phyloP scores from a whole-genome alignment of 176 grass and related monocot species.

The Lolium rigidum region DNA sequence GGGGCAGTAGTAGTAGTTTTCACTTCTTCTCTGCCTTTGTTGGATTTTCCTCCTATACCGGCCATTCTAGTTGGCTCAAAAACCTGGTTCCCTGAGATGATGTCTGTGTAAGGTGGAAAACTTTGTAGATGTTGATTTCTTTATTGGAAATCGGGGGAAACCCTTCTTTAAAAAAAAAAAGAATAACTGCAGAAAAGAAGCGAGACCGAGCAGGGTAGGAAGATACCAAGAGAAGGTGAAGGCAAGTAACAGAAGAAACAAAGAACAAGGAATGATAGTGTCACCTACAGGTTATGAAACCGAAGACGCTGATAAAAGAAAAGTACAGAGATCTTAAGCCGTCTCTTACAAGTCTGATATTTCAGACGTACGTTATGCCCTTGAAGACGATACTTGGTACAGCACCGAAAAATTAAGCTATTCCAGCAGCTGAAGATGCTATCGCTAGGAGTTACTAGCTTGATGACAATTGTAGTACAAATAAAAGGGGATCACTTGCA shows the following conservation, averaged over 20 bases:
- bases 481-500: neutral
- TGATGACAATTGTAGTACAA: neutral
- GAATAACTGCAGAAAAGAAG: neutral
- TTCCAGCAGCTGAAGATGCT: constrained; percentile 12
- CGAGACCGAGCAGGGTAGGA: neutral
- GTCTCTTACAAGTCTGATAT: neutral
- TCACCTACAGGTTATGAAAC: neutral
- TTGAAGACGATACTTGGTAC: neutral
- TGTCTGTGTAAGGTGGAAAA: too few species aligned
- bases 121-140: too few species aligned
- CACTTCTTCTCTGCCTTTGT: too few species aligned
- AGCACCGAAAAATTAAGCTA: neutral
- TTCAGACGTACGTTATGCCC: neutral
- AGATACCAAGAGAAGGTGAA: neutral
- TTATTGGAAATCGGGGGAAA: too few species aligned
- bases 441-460: neutral
- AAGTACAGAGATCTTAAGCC: neutral
- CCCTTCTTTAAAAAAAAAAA: too few species aligned
- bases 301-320: neutral
- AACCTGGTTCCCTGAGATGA: too few species aligned
- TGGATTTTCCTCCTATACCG: too few species aligned
- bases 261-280: neutral
- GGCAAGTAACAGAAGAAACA: neutral
- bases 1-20: too few species aligned
- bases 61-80: too few species aligned